Conservation (phyloP, 305 asterid species). For the Nicotiana rustica region DNA sequence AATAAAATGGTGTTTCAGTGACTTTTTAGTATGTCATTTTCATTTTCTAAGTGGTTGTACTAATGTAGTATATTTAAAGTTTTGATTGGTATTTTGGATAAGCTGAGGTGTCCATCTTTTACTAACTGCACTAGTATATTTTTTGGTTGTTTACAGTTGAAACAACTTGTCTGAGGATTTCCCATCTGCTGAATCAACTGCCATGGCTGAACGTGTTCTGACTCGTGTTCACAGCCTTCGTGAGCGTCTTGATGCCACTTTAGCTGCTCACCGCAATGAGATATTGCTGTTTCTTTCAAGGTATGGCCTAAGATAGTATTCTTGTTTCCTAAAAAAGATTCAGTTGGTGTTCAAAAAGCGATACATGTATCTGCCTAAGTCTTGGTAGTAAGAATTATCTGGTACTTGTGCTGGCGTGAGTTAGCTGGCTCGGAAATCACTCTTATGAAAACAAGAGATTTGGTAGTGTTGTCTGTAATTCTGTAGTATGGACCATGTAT, state of each 20-base stretch:
- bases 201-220: constrained; percentile 89
- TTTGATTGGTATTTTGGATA: constrained; percentile 36
- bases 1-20: background rate
- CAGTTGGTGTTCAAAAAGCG: background rate
- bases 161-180: constrained; percentile 40
- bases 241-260: constrained; percentile 88
- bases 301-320: constrained; percentile 40
- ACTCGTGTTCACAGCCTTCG: constrained; percentile 95
- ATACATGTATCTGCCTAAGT: background rate
- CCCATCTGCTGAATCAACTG: constrained; percentile 35
- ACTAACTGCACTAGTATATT: background rate
- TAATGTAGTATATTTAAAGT: background rate
- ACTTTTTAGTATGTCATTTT: background rate
- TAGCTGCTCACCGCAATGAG: constrained; percentile 81
- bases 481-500: background rate
- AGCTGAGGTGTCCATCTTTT: background rate
- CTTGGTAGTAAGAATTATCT: background rate
- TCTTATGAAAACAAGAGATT: background rate
- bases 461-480: background rate
- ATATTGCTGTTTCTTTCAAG: constrained; percentile 72
- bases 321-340: constrained; percentile 19
- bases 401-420: background rate
- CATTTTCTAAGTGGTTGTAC: background rate
- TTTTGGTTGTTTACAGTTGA: constrained; percentile 45
- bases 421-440: background rate